phyloP scores from a whole-genome alignment of 129 eudicot genomes.

The Flaveria ramosissima region DNA sequence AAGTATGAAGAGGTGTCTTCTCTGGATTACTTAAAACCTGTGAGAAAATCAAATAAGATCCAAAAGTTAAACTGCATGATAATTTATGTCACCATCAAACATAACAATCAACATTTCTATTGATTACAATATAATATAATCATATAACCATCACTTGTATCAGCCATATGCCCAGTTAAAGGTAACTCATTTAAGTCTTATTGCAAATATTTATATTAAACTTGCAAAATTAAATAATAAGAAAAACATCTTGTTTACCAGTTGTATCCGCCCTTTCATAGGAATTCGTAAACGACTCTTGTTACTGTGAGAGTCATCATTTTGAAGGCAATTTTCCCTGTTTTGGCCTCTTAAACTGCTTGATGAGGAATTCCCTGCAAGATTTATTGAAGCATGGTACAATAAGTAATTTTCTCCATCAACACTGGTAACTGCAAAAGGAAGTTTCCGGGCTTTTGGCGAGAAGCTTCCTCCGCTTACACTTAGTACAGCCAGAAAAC shows the following conservation, averaged over 20 bases:
- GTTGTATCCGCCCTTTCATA: constrained; percentile 83
- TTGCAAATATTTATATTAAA: background rate
- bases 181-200: background rate
- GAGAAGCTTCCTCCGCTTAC: constrained; percentile 75
- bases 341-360: constrained; percentile 31
- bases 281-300: constrained; percentile 77
- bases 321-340: constrained; percentile 23
- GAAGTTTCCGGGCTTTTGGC: constrained; percentile 85
- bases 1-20: constrained; percentile 89
- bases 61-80: constrained; percentile 14
- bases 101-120: constrained; percentile 5
- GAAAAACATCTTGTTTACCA: constrained; percentile 45
- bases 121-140: background rate
- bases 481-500: constrained; percentile 77
- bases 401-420: constrained; percentile 80
- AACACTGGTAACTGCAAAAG: constrained; percentile 79
- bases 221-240: background rate
- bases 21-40: constrained; percentile 96
- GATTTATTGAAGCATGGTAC: constrained; percentile 77
- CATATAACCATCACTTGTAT: background rate
- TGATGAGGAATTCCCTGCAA: constrained; percentile 46
- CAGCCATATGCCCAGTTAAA: background rate
- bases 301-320: constrained; percentile 37
- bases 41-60: constrained; percentile 22
- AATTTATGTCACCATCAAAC: background rate